Conservation (phyloP, 148 eudicot genomes). For the Chenopodium berlandieri region DNA sequence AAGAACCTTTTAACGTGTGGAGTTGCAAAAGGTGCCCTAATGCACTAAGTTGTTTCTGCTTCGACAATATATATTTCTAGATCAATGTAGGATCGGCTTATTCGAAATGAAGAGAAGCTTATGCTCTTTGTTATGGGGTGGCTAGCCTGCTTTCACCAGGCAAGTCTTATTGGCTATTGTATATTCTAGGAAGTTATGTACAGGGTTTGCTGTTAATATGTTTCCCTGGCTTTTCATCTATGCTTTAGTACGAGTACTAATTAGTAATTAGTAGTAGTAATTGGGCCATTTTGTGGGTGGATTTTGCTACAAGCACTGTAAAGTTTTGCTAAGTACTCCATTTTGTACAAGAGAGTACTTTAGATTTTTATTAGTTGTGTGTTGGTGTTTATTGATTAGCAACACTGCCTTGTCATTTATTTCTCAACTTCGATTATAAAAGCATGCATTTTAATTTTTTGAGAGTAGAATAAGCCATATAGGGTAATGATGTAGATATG, state of each 20-base stretch:
- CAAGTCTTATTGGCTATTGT: constrained; percentile 49
- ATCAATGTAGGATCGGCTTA: not conserved
- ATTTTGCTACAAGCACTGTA: constrained; percentile 21
- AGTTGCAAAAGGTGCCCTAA: not conserved
- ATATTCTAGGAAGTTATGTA: constrained; percentile 22
- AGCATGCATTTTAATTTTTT: too few species aligned
- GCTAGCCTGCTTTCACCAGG: constrained; percentile 12
- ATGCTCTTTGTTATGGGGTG: not conserved
- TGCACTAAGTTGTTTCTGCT: constrained; percentile 2
- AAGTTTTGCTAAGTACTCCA: constrained; percentile 10
- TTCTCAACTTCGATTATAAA: too few species aligned
- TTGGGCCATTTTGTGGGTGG: constrained; percentile 11
- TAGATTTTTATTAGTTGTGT: not conserved
- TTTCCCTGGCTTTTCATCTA: constrained; percentile 6
- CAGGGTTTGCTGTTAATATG: constrained; percentile 3
- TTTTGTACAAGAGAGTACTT: not conserved
- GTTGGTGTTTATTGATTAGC: not conserved
- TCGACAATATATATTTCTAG: not conserved
- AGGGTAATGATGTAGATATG: too few species aligned
- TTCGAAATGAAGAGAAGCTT: constrained; percentile 8
- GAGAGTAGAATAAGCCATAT: too few species aligned
- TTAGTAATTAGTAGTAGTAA: not conserved
- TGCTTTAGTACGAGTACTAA: constrained; percentile 15
- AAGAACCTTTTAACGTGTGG: not conserved
- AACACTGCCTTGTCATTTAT: not conserved